A percentile compares a stretch with the other conserved stretches of the same genome.
Conservation (phyloP, 1,284 basidiomycete genomes). For the Ganoderma sinense region DNA sequence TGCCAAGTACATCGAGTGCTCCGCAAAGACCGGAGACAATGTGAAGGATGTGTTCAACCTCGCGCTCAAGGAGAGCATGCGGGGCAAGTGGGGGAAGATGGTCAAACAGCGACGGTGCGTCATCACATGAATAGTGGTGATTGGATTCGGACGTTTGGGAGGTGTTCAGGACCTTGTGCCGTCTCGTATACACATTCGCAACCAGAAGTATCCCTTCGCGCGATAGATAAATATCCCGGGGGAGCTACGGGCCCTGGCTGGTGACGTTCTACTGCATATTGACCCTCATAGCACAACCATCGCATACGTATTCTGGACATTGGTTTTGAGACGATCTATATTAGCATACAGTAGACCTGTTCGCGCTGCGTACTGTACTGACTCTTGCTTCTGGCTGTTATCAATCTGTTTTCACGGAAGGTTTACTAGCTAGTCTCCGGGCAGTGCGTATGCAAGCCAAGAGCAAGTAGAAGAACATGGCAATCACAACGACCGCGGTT, state of each 20-base stretch:
- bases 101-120: conserved; percentile 81
- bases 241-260: background rate
- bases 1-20: conserved; percentile 96
- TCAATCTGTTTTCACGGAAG: conserved; percentile 33
- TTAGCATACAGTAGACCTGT: conserved; percentile 39
- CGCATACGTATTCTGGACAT: conserved; percentile 34
- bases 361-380: conserved; percentile 38
- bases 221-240: background rate
- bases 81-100: conserved; percentile 75
- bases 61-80: conserved; percentile 90
- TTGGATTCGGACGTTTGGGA: background rate
- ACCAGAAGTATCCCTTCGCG: background rate
- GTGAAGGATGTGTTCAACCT: conserved; percentile 94
- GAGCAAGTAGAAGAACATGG: conserved; percentile 48
- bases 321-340: conserved; percentile 33
- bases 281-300: conserved; percentile 16
- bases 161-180: background rate
- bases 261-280: conserved; percentile 11
- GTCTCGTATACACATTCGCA: background rate
- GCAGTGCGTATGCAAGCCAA: conserved; percentile 34
- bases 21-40: conserved; percentile 88
- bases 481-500: conserved; percentile 48
- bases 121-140: conserved; percentile 60
- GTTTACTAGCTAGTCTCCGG: conserved; percentile 26
- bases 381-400: conserved; percentile 32